Evolutionary conservation across 2,329 filamentous ascomycete genomes (phyloP).

Genomic region (Arthrobotrys conoides): DNA sequence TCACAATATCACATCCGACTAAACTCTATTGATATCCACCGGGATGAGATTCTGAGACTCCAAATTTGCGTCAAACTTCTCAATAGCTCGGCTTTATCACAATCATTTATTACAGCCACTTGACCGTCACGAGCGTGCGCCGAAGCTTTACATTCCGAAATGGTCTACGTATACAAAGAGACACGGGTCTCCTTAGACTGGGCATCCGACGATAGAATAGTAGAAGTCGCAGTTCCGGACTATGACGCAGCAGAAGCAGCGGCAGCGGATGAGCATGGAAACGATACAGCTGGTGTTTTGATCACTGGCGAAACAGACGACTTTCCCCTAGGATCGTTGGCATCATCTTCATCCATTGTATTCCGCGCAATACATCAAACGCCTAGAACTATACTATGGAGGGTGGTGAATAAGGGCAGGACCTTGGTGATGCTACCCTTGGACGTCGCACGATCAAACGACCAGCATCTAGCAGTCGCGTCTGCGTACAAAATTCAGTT

Average conservation of each 20-base stretch:
- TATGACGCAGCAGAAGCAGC: conserved; percentile 65
- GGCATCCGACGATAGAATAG: conserved; percentile 69
- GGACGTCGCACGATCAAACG: conserved; percentile 80
- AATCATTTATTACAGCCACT: conserved; percentile 8
- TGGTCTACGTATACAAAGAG: conserved; percentile 79
- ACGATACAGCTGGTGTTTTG: conserved; percentile 66
- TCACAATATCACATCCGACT: conserved; percentile 22
- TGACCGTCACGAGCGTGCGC: conserved; percentile 39
- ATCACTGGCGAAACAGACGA: conserved; percentile 72
- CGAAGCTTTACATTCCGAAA: conserved; percentile 34
- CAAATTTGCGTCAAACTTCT: not conserved
- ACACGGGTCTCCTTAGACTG: conserved; percentile 83
- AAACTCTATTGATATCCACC: conserved; percentile 26
- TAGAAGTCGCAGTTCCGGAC: conserved; percentile 65
- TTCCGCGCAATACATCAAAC: conserved; percentile 82
- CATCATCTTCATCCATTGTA: conserved; percentile 84
- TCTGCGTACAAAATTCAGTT: conserved; percentile 85
- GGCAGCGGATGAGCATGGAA: conserved; percentile 66
- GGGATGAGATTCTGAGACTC: conserved; percentile 27
- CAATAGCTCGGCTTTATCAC: conserved; percentile 20
- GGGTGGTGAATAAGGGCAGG: conserved; percentile 83
- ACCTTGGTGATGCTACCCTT: conserved; percentile 85
- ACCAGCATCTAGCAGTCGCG: conserved; percentile 76
- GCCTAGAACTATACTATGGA: conserved; percentile 91
- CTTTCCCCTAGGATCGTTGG: conserved; percentile 81